Percentiles rank a stretch among this genome's conserved stretches.
These are phyloP conservation scores for Chlorella vulgaris DNA, from an alignment of 139 green algal species.

Conservation along the genomic window DNA sequence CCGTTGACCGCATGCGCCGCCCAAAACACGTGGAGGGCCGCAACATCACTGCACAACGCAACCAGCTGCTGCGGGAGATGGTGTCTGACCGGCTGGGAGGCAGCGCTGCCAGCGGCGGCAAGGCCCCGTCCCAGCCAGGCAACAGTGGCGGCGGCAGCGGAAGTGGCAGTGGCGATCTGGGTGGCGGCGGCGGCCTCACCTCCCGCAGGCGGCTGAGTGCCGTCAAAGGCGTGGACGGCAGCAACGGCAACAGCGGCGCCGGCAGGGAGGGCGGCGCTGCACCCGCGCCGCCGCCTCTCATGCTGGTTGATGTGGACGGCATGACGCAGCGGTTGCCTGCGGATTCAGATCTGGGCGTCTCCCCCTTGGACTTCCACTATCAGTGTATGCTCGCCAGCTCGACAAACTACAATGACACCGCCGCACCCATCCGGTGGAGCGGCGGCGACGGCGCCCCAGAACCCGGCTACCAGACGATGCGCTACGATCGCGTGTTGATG, in stretches of 20 bases:
- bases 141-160: not conserved
- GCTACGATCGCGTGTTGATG: not conserved
- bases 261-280: not conserved
- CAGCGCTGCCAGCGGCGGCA: not conserved
- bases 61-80: constrained; percentile 14
- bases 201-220: not conserved
- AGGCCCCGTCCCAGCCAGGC: not conserved
- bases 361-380: constrained; percentile 8
- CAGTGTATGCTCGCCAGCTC: constrained; percentile 2
- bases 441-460: constrained; percentile 8
- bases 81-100: not conserved
- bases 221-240: not conserved
- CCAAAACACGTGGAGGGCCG: not conserved
- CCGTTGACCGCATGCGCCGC: constrained; percentile 3
- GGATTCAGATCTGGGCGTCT: not conserved
- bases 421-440: not conserved
- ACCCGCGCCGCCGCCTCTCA: not conserved
- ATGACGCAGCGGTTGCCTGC: not conserved
- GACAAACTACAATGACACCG: not conserved
- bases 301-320: constrained; percentile 15
- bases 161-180: not conserved
- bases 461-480: not conserved
- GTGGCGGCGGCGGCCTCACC: not conserved
- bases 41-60: not conserved
- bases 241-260: not conserved